Percentiles rank a stretch among this genome's conserved stretches.
Conservation (phyloP, 1,284 basidiomycete species). For the Cryptococcus wingfieldii region DNA sequence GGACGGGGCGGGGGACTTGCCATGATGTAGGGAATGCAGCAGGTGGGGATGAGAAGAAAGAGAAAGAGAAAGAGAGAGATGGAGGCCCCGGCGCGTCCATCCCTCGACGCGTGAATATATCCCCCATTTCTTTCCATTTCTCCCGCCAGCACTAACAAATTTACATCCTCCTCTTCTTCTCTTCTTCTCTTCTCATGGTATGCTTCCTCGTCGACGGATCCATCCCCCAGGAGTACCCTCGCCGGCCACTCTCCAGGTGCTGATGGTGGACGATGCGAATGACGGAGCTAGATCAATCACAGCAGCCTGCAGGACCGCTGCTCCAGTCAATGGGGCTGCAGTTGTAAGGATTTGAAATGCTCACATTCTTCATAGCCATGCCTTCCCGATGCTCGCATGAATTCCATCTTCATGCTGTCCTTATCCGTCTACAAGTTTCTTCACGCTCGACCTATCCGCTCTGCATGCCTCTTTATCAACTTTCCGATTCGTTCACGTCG, state of each 20-base stretch:
- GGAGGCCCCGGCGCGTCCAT: constrained; percentile 13
- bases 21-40: constrained; percentile 8
- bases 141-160: constrained; percentile 6
- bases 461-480: constrained; percentile 34
- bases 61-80: not conserved
- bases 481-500: constrained; percentile 25
- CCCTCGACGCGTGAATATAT: constrained; percentile 8
- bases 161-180: constrained; percentile 5
- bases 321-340: not conserved
- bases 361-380: constrained; percentile 5
- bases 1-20: constrained; percentile 6
- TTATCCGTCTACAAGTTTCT: not conserved
- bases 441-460: not conserved
- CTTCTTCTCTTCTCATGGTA: constrained; percentile 15
- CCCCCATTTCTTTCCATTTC: constrained; percentile 9
- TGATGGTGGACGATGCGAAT: constrained; percentile 11
- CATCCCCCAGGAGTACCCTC: too few species aligned
- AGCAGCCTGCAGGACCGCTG: constrained; percentile 30
- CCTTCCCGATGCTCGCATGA: not conserved
- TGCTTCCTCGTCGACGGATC: constrained; percentile 7
- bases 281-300: constrained; percentile 15
- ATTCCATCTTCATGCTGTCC: not conserved
- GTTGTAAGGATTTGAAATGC: constrained; percentile 28
- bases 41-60: not conserved
- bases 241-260: not conserved